Evolutionary conservation across 495 filamentous ascomycete genomes (phyloP).

Genomic region (Daldinia decipiens): DNA sequence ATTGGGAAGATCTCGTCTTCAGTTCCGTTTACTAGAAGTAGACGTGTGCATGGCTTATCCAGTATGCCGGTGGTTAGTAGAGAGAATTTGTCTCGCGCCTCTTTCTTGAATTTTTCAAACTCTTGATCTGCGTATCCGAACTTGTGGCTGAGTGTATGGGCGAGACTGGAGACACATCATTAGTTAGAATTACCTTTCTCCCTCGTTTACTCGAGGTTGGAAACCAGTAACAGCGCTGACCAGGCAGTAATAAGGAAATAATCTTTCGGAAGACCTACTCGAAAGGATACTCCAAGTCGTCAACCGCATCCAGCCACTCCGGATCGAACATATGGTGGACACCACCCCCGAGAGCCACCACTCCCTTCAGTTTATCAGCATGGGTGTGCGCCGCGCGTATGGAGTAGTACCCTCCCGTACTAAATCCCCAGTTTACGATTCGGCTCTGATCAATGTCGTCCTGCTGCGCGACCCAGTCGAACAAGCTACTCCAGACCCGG

Average conservation of each 20-base stretch:
- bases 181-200: background rate
- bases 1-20: conserved; percentile 76
- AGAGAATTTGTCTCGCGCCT: conserved; percentile 71
- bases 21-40: conserved; percentile 74
- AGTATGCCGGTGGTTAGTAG: conserved; percentile 71
- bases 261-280: conserved; percentile 57
- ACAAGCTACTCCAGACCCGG: conserved; percentile 68
- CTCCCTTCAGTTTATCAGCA: conserved; percentile 63
- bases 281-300: conserved; percentile 79
- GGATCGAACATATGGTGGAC: conserved; percentile 71
- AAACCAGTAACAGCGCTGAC: too few relatives aligned
- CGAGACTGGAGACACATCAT: conserved; percentile 54
- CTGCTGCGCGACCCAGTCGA: conserved; percentile 68
- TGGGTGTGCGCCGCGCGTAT: conserved; percentile 76
- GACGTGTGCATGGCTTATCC: conserved; percentile 66
- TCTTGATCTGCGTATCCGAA: conserved; percentile 65
- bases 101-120: conserved; percentile 65
- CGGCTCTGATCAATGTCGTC: conserved; percentile 63
- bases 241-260: too few relatives aligned
- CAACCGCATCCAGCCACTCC: conserved; percentile 70
- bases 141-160: conserved; percentile 70
- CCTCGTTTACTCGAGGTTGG: background rate
- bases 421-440: conserved; percentile 72
- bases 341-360: conserved; percentile 72
- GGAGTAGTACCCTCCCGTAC: conserved; percentile 77